Conservation (phyloP, 2,329 filamentous ascomycete genomes). For the Fusarium xyrophilum region DNA sequence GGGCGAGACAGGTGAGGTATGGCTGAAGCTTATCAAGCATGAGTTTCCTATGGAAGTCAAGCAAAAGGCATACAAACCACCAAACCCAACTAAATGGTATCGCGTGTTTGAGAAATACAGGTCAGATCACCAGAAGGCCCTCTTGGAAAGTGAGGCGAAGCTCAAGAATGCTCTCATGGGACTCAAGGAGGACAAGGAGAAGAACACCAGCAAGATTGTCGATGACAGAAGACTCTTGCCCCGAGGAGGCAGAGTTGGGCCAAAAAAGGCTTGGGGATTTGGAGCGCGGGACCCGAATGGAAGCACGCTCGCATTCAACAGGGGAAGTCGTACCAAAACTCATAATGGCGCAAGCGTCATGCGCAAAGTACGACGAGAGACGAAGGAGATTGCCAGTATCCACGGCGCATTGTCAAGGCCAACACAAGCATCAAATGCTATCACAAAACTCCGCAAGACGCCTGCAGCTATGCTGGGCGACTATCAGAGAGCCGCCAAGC, state of each 20-base stretch:
- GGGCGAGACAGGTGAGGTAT: slow-evolving; percentile 73
- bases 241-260: slow-evolving; percentile 47
- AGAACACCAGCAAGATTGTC: slow-evolving; percentile 65
- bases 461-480: slow-evolving; percentile 63
- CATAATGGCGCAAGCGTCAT: slow-evolving; percentile 61
- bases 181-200: slow-evolving; percentile 63
- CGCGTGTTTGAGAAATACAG: slow-evolving; percentile 77
- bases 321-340: slow-evolving; percentile 60
- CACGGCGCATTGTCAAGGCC: slow-evolving; percentile 54
- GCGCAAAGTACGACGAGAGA: slow-evolving; percentile 63
- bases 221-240: slow-evolving; percentile 57
- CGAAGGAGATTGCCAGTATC: slow-evolving; percentile 58
- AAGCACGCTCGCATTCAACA: slow-evolving; percentile 53
- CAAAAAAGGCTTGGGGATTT: slow-evolving; percentile 38
- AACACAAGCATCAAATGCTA: slow-evolving; percentile 42
- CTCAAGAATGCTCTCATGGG: slow-evolving; percentile 64
- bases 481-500: slow-evolving; percentile 54
- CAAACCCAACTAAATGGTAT: slow-evolving; percentile 75
- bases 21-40: slow-evolving; percentile 78
- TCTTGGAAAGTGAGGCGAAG: slow-evolving; percentile 65
- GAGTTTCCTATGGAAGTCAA: slow-evolving; percentile 73
- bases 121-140: slow-evolving; percentile 62
- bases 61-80: slow-evolving; percentile 68
- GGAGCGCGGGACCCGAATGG: slow-evolving; percentile 41
- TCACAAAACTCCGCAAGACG: slow-evolving; percentile 55